Base-by-base conservation (phyloP, 306 rosid genomes). In the Fragaria iinumae region DNA sequence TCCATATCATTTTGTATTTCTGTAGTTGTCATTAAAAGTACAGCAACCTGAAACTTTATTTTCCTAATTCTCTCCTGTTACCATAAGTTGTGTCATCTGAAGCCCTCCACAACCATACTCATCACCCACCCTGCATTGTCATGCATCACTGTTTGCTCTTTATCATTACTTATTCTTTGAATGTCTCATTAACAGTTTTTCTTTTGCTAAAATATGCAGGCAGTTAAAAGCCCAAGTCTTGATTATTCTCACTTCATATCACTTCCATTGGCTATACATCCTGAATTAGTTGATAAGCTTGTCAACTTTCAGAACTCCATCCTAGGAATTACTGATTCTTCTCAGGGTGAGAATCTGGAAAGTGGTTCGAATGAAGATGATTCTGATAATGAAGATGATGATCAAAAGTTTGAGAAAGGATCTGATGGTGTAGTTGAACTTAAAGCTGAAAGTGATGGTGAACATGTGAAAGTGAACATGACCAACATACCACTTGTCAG, bases 191-290 rank as follows among this genome's bases (percentile, higher is more conserved):
- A n/a, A 63, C 13, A 16, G 34, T 48, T 57, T 56, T 20, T 67
- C 45, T 71, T 41, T 41, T 53, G 27, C 50, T 78, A 56, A 53
- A 60, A 50, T 44, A 60, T 76, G 68, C 96, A 92, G 98, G 80
- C 80, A 16, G 93, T 90, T 48, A 89, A 78, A 18, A 89, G 98
- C 84, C 88, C 88, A 41, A 89, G 49, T 86, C 92, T 95, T 64
- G 95, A 90, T 82, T 95, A 92, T 79, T 90, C 96, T 29, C 97
- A 95, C 86, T 92, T 95, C 81, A 84, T 95, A 85, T 95, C 98
- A 60, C 96, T 95, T 81, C 97, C 97, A n/a, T 75, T 92, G 87
- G 98, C 98, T 73, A 82, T 89, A 65, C 92, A 92, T 88, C 93
- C 97, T 45, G 96, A 95, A 75, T 82, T 95, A 77, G 90, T 92